Base-by-base conservation (phyloP, 2,329 filamentous ascomycete genomes). In the Fusarium praegraminearum region DNA sequence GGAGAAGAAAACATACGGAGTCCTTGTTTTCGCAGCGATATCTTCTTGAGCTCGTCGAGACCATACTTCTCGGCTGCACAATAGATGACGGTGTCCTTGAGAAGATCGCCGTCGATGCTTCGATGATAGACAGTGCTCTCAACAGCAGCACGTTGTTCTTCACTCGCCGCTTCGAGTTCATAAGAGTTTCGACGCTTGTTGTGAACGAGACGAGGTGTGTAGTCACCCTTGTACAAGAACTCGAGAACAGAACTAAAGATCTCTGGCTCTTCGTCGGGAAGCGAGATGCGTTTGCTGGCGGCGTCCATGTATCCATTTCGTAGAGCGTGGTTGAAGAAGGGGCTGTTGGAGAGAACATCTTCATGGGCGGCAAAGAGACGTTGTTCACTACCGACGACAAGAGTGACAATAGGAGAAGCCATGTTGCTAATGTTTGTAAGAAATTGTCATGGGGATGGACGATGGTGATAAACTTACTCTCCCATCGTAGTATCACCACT, bases 201-300 rank as follows among this genome's bases (percentile, higher is more conserved):
- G 81, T 93, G 93, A 59, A 93, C 82, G 26, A 97, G 85, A 20
- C 91, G 91, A 5, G 94, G 94, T 73, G 91, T 94, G 82, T 97
- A 97, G 80, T 97, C 94, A 69, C 94, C 94, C 81, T 97, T 97
- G 86, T 97, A 97, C 59, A 98, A 89, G 73, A 91, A 97, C 78
- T 98, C 94, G 59, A 98, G 89, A 13, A 98, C 86, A 8, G 91
- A 94, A 10, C 93, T 97, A 80, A 98, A 94, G 75, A 97, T 91
- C 78, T 97, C 93, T 22, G 94, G 93, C 73, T 94, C 91, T 80
- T 97, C 94, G 64, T 95, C 89, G 2, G 93, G 91, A 3, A 97
- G 87, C 53, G 91, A 86, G 77, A 97, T 91, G 57, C 91, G 90
- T 81, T 93, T 94, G 77, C 76, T 74, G 7, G 75, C 57, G 24